Evolutionary conservation across 2,329 filamentous ascomycete species (phyloP), one percentile per base, ranked within the genome.

Genomic region (Calonectria ilicicola): DNA sequence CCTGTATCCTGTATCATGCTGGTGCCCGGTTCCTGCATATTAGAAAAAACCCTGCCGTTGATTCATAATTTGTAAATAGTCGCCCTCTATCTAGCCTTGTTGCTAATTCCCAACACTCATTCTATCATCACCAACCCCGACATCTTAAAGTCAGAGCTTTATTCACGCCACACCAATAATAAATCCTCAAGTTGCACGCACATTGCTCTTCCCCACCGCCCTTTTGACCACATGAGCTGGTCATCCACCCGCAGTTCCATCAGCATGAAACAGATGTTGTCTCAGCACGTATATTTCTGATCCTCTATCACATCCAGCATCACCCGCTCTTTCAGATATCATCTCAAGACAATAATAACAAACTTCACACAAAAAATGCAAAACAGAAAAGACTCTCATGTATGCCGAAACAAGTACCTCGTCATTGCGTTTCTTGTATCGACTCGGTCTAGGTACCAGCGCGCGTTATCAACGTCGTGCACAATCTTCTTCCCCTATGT

Each of bases 401-500:
- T 26, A 15, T 60, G 60, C 47, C 29, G 58, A 60, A 40, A 53
- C 70, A 60, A 49, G 51, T 63, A 21, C 38, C 62, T 60, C 44
- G 58, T 56, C 51, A 65, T 68, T 72, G 49, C 58, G 29, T 53
- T 63, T 72, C 47, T 69, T 72, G 47, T 60, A 56, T 72, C 70
- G 44, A 65, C 60, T 68, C 40, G 26, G 38, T 72, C 70, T 69
- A 69, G 49, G 65, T 65, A 69, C 42, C 27, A 42, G 47, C 51
- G 29, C 53, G 27, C 40, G 32, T 67, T 67, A 38, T 49, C 47
- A 63, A 42, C 32, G 27, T 72, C 73, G 73, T 53, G 58, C 73
- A 69, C 40, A 76, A 67, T 67, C 69, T 70, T 64, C 23, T 63
- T 47, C 32, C 60, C 69, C 56, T 65, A 60, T 51, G 71, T 77